phyloP scores from a whole-genome alignment of 257 asterid species.

The Lithospermum erythrorhizon region DNA sequence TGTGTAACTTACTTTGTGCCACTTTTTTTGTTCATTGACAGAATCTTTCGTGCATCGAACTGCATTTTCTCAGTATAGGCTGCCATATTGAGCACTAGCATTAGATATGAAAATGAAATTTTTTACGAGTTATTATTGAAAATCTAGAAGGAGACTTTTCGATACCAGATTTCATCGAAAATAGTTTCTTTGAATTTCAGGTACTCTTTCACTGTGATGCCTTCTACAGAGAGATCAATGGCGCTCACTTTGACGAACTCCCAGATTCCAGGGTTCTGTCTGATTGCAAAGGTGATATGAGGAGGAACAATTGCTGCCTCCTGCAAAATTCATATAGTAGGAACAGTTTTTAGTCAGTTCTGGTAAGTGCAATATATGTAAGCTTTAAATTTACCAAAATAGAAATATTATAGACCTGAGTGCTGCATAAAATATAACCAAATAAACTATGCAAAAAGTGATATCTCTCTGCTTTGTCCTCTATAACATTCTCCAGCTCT shows the following conservation, averaged over 20 bases:
- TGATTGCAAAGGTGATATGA: conserved; percentile 54
- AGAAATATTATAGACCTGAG: conserved; percentile 36
- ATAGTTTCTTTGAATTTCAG: conserved; percentile 73
- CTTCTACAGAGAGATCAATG: conserved; percentile 72
- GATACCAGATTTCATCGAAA: conserved; percentile 61
- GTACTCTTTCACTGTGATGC: conserved; percentile 61
- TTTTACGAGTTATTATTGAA: neutral
- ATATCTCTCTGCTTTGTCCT: conserved; percentile 49
- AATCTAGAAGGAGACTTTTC: neutral
- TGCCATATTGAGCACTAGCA: neutral
- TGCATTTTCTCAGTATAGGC: neutral
- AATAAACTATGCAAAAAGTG: conserved; percentile 66
- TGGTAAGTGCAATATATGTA: neutral
- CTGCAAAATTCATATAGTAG: conserved; percentile 20
- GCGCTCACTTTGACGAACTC: conserved; percentile 76
- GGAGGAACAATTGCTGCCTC: conserved; percentile 97
- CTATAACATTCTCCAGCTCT: conserved; percentile 74
- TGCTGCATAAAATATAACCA: conserved; percentile 84
- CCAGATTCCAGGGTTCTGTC: conserved; percentile 92
- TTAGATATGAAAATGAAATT: neutral
- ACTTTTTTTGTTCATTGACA: too few species aligned
- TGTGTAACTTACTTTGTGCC: too few species aligned
- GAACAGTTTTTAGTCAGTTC: neutral
- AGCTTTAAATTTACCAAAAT: neutral
- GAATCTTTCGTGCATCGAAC: neutral